Evolutionary conservation across 2,329 filamentous ascomycete species (phyloP).

Genomic region (Hypoxylon sp.): DNA sequence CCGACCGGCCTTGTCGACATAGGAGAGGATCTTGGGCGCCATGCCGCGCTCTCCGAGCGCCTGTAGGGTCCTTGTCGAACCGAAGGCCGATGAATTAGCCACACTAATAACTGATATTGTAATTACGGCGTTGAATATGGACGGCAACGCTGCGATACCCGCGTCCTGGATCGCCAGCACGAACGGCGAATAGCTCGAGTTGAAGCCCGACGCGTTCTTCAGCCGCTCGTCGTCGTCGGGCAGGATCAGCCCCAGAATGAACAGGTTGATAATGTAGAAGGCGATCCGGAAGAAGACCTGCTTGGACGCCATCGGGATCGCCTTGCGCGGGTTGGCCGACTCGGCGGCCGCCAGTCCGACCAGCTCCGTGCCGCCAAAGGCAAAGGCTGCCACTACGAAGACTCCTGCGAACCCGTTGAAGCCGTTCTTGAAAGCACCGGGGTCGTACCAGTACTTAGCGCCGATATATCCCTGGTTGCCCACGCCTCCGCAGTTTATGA

Average conservation of each 20-base stretch:
- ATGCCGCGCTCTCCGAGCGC: slow-evolving; percentile 57
- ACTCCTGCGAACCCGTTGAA: slow-evolving; percentile 60
- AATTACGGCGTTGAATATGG: slow-evolving; percentile 62
- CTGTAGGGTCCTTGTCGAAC: slow-evolving; percentile 60
- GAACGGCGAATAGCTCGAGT: slow-evolving; percentile 59
- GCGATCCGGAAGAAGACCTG: slow-evolving; percentile 64
- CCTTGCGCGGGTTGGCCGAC: slow-evolving; percentile 55
- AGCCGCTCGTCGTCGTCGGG: slow-evolving; percentile 53
- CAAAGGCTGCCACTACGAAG: slow-evolving; percentile 61
- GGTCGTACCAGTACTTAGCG: slow-evolving; percentile 66
- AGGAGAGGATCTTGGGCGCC: slow-evolving; percentile 64
- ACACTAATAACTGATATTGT: slow-evolving; percentile 61
- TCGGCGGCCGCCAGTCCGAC: slow-evolving; percentile 62
- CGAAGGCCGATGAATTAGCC: slow-evolving; percentile 60
- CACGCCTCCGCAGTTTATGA: slow-evolving; percentile 65
- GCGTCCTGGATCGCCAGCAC: slow-evolving; percentile 60
- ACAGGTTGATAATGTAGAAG: slow-evolving; percentile 60
- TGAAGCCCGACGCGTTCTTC: slow-evolving; percentile 48
- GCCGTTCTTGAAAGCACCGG: slow-evolving; percentile 61
- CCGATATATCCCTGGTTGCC: slow-evolving; percentile 66
- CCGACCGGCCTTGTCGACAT: slow-evolving; percentile 68
- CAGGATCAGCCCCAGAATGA: slow-evolving; percentile 60
- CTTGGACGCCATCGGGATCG: slow-evolving; percentile 60
- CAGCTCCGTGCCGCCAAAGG: slow-evolving; percentile 61
- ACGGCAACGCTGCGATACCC: slow-evolving; percentile 58